phyloP scores from a whole-genome alignment of 163 green algal species.

The Picocystis sp. region DNA sequence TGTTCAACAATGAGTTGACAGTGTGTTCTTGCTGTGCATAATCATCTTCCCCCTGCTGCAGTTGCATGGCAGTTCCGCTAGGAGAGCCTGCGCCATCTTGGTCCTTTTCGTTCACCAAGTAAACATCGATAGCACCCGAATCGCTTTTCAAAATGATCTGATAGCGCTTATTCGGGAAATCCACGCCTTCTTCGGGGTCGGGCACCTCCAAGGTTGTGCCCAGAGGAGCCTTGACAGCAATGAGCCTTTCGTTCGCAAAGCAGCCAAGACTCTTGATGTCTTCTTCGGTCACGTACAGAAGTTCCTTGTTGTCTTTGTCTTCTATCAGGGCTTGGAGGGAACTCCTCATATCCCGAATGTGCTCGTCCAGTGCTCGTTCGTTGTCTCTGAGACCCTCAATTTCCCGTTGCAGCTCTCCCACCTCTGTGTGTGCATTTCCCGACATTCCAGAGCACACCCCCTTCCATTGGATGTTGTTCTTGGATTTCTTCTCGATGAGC shows the following conservation, averaged over 20 bases:
- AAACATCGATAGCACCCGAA: slow-evolving; percentile 11
- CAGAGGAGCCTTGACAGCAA: slow-evolving; percentile 69
- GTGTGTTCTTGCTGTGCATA: too few relatives aligned
- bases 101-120: slow-evolving; percentile 5
- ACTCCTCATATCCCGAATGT: slow-evolving; percentile 26
- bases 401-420: slow-evolving; percentile 7
- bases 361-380: slow-evolving; percentile 29
- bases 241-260: slow-evolving; percentile 60
- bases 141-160: slow-evolving; percentile 14
- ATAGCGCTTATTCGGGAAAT: slow-evolving; percentile 9
- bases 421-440: slow-evolving; percentile 1
- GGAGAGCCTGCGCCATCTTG: not conserved
- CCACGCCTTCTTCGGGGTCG: slow-evolving; percentile 32
- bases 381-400: slow-evolving; percentile 21
- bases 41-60: too few relatives aligned
- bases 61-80: too few relatives aligned
- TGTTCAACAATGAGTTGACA: too few relatives aligned
- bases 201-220: slow-evolving; percentile 73
- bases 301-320: slow-evolving; percentile 30
- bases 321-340: slow-evolving; percentile 29
- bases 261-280: slow-evolving; percentile 43
- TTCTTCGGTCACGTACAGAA: slow-evolving; percentile 57
- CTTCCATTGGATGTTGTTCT: slow-evolving; percentile 80
- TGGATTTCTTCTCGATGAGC: slow-evolving; percentile 86
- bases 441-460: slow-evolving; percentile 9